These are phyloP conservation scores for Helichrysum umbraculigerum DNA, from an alignment of 129 eudicot genomes.

Conservation along the genomic window DNA sequence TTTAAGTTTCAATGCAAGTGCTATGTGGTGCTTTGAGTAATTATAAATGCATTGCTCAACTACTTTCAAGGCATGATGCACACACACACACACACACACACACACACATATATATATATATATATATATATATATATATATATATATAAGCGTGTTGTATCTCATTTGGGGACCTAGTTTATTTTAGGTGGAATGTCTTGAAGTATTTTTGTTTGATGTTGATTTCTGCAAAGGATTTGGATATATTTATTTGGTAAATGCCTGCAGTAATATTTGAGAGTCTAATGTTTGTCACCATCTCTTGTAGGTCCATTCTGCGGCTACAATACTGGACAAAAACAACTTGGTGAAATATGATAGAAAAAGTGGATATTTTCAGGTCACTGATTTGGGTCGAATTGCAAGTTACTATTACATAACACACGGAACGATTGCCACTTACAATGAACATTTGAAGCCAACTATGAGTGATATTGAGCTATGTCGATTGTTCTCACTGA, in stretches of 20 bases:
- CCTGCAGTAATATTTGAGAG: not conserved
- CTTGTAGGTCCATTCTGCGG: slow-evolving; percentile 91
- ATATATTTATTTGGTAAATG: not conserved
- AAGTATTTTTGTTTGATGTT: not conserved
- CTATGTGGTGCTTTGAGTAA: not conserved
- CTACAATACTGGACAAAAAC: slow-evolving; percentile 75
- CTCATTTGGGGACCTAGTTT: not conserved
- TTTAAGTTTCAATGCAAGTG: not conserved
- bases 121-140: too few species aligned
- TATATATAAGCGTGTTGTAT: not conserved
- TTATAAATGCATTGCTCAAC: not conserved
- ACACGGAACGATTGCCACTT: slow-evolving; percentile 90
- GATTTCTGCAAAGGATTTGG: not conserved
- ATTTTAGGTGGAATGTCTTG: not conserved
- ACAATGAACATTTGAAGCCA: slow-evolving; percentile 92
- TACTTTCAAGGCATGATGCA: not conserved
- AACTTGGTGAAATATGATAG: slow-evolving; percentile 86
- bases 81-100: too few species aligned
- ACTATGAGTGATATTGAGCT: slow-evolving; percentile 97
- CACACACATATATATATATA: too few species aligned
- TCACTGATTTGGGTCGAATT: slow-evolving; percentile 91
- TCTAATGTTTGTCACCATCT: not conserved
- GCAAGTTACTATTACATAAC: slow-evolving; percentile 93
- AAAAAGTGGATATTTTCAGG: slow-evolving; percentile 94
- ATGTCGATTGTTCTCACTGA: slow-evolving; percentile 88